Conservation (phyloP, 352 stramenopile species). For the Phytophthora aleatoria region DNA sequence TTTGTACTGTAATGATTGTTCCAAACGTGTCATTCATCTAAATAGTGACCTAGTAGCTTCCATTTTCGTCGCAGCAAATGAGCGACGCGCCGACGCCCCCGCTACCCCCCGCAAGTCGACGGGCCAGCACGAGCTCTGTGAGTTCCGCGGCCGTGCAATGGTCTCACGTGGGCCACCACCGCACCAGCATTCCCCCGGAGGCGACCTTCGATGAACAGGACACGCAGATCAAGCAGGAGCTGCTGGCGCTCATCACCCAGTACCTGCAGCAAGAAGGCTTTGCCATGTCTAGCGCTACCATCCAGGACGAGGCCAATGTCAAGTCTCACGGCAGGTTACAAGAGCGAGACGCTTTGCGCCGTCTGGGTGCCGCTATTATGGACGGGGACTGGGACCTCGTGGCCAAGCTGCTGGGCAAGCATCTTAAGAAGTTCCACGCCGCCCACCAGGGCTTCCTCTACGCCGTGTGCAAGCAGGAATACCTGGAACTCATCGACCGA, state of each 20-base stretch:
- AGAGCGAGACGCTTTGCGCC: conserved; percentile 73
- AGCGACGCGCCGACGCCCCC: conserved; percentile 33
- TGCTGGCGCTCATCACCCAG: conserved; percentile 87
- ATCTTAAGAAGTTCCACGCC: conserved; percentile 78
- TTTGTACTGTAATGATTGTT: conserved; percentile 5
- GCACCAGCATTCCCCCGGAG: conserved; percentile 79
- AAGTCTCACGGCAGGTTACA: conserved; percentile 76
- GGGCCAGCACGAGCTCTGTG: conserved; percentile 21
- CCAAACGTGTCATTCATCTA: conserved; percentile 13
- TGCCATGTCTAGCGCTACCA: conserved; percentile 78
- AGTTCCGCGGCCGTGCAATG: conserved; percentile 39
- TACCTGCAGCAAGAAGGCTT: conserved; percentile 87
- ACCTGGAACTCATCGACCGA: conserved; percentile 87
- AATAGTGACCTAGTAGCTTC: conserved; percentile 5
- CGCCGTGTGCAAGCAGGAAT: conserved; percentile 89
- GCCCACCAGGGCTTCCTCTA: conserved; percentile 89
- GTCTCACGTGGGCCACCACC: conserved; percentile 84
- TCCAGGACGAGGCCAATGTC: conserved; percentile 89
- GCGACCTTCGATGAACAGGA: conserved; percentile 79
- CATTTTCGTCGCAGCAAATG: conserved; percentile 14
- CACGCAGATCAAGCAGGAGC: conserved; percentile 81
- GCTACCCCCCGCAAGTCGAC: conserved; percentile 20
- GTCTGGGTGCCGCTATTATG: conserved; percentile 76
- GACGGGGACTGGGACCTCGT: conserved; percentile 89
- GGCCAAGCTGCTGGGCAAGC: conserved; percentile 80